phyloP scores from a whole-genome alignment of 352 stramenopile species.

The Pythium coloratum region DNA sequence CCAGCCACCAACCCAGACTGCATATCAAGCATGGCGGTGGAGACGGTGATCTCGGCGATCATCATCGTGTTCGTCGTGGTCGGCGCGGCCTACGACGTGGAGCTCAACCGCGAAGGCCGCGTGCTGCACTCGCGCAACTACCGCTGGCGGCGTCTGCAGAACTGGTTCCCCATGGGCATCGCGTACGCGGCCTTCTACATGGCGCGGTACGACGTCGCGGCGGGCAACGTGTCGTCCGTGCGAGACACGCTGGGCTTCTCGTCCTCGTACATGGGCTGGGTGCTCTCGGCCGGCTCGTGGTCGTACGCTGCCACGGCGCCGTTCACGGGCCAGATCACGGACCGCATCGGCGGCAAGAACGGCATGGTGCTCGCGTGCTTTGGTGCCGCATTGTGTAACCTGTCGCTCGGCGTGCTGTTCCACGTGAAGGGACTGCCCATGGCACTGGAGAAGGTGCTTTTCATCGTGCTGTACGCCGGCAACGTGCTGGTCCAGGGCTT shows the following conservation, averaged over 20 bases:
- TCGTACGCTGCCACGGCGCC: slow-evolving; percentile 67
- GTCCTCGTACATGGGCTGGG: slow-evolving; percentile 74
- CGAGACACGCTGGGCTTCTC: slow-evolving; percentile 57
- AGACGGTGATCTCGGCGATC: slow-evolving; percentile 50
- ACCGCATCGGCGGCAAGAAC: slow-evolving; percentile 66
- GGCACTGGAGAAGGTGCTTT: slow-evolving; percentile 39
- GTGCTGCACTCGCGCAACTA: slow-evolving; percentile 57
- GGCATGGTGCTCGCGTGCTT: slow-evolving; percentile 73
- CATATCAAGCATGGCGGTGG: slow-evolving; percentile 35
- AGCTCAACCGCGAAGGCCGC: slow-evolving; percentile 53
- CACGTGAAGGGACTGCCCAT: slow-evolving; percentile 35
- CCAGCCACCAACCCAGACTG: background rate
- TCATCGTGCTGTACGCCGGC: slow-evolving; percentile 58
- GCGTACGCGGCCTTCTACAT: slow-evolving; percentile 82
- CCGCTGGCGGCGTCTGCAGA: slow-evolving; percentile 66
- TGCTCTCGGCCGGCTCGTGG: slow-evolving; percentile 69
- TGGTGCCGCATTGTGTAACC: slow-evolving; percentile 61
- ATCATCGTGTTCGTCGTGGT: slow-evolving; percentile 58
- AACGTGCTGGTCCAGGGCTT: slow-evolving; percentile 78
- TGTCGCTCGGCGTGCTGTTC: slow-evolving; percentile 58
- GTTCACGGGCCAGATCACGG: slow-evolving; percentile 71
- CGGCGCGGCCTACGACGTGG: slow-evolving; percentile 61
- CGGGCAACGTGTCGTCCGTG: slow-evolving; percentile 62
- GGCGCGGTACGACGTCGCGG: slow-evolving; percentile 71
- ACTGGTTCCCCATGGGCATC: slow-evolving; percentile 78